Evolutionary conservation across 495 filamentous ascomycete genomes (phyloP).

Genomic region (Penicillium flavigenum): DNA sequence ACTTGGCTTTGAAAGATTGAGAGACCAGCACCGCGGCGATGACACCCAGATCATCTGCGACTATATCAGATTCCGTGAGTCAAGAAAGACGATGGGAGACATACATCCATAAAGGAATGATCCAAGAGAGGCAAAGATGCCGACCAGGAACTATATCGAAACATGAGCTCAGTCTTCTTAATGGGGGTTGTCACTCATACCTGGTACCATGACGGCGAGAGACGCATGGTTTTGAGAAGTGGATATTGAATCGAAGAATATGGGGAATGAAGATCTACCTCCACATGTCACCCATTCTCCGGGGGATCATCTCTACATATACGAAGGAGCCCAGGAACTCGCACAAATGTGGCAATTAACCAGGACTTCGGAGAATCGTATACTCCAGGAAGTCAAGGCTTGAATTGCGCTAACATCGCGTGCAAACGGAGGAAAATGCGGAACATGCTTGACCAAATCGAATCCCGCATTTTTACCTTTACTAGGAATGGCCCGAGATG

Average conservation of each 20-base stretch:
- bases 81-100: slow-evolving; percentile 17
- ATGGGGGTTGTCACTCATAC: slow-evolving; percentile 27
- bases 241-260: slow-evolving; percentile 2
- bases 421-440: neutral
- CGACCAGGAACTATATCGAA: slow-evolving; percentile 56
- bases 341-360: neutral
- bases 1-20: slow-evolving; percentile 49
- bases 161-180: neutral
- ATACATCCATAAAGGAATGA: slow-evolving; percentile 59
- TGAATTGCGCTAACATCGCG: neutral
- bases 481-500: neutral
- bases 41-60: slow-evolving; percentile 53
- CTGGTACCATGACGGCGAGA: slow-evolving; percentile 57
- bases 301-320: slow-evolving; percentile 7
- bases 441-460: neutral
- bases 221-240: slow-evolving; percentile 43
- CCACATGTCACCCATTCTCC: slow-evolving; percentile 12
- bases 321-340: neutral
- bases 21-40: slow-evolving; percentile 60
- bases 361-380: neutral
- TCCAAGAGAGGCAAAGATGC: slow-evolving; percentile 62
- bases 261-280: slow-evolving; percentile 21
- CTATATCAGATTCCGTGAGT: slow-evolving; percentile 17
- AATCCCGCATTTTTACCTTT: neutral
- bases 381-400: neutral